Conservation (phyloP, 1,284 basidiomycete species). For the Crepidotus sp. region DNA sequence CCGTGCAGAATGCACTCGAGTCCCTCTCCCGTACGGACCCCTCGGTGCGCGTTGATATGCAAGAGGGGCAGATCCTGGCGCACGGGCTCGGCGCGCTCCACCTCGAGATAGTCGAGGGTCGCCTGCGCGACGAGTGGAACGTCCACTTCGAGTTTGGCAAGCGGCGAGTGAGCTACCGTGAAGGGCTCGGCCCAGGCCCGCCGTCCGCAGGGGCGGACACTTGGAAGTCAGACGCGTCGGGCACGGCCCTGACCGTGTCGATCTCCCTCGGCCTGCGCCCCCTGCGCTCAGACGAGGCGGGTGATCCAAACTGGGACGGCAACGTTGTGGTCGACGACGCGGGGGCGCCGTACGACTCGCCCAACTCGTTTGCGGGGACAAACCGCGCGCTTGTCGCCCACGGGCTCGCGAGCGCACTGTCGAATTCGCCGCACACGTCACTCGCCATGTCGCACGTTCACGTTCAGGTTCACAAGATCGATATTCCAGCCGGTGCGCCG, state of each 20-base stretch:
- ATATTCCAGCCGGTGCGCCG: slow-evolving; percentile 33
- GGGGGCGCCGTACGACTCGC: slow-evolving; percentile 44
- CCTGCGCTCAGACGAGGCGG: slow-evolving; percentile 44
- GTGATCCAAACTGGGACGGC: slow-evolving; percentile 64
- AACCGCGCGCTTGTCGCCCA: slow-evolving; percentile 47
- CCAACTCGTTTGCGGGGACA: slow-evolving; percentile 39
- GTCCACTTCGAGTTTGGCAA: slow-evolving; percentile 71
- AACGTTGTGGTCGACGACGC: slow-evolving; percentile 54
- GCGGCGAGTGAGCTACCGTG: slow-evolving; percentile 75
- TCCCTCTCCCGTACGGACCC: slow-evolving; percentile 81
- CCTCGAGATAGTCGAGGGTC: slow-evolving; percentile 77
- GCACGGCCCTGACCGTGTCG: slow-evolving; percentile 38
- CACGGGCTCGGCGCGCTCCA: slow-evolving; percentile 82
- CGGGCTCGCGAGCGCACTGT: slow-evolving; percentile 61
- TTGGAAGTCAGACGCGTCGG: slow-evolving; percentile 57
- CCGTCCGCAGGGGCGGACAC: slow-evolving; percentile 4
- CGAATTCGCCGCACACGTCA: slow-evolving; percentile 67
- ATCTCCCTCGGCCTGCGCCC: slow-evolving; percentile 47
- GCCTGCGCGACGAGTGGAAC: slow-evolving; percentile 74
- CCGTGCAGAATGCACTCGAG: slow-evolving; percentile 67
- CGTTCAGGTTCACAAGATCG: slow-evolving; percentile 41
- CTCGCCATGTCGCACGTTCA: slow-evolving; percentile 57
- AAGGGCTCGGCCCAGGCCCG: slow-evolving; percentile 43
- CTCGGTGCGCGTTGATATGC: slow-evolving; percentile 66
- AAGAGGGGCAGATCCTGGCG: slow-evolving; percentile 77